Base-by-base conservation (phyloP, 345 rosid genomes). In the Gossypium thurberi region DNA sequence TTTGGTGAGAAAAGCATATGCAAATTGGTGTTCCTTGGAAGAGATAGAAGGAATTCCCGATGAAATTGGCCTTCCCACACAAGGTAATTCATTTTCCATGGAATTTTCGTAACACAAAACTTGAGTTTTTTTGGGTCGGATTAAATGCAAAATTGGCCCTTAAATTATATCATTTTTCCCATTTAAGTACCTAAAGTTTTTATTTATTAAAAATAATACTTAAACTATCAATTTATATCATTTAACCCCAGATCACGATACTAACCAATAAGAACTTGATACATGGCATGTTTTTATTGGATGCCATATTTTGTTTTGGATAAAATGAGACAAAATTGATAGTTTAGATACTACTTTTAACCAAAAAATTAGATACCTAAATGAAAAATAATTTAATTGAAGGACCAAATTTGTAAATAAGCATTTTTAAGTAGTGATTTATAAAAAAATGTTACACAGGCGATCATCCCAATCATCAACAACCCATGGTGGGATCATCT, bases 1-100 rank as follows among this genome's bases (percentile, higher is more conserved):
- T 28, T 71, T 89, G 87, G 91, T 84, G 15, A 87, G 80, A 77
- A 74, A 84, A 58, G 98, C 98, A 50, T 71, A 87, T 78, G 2
- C 23, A 40, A 79, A 85, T 8, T 87, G 97, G 96, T 2, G 59
- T 57, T 52, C 79, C 13, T 80, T 91, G 70, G 79, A 87, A 76
- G 89, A 81, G 75, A 33, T 76, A 0, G 91, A 87, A 71, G 87
- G 79, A 53, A n/a, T 61, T 73, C 9, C 78, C 43, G 81, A 73
- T 53, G 91, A 87, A 58, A 57, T 53, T n/a, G 65, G 89, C 57
- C 82, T 84, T 53, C 84, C 85, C 26, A 84, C 90, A 42, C 92
- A 81, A 80, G 93, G 97, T 91, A 75, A 23, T 2, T 18, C 42
- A 40, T 33, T 15, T 25, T 44, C 55, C 14, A 23, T 20, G 18